A percentile compares a stretch with the other conserved stretches of the same genome.
Conservation (phyloP, 2,329 filamentous ascomycete genomes). For the Neoascochyta sp. region DNA sequence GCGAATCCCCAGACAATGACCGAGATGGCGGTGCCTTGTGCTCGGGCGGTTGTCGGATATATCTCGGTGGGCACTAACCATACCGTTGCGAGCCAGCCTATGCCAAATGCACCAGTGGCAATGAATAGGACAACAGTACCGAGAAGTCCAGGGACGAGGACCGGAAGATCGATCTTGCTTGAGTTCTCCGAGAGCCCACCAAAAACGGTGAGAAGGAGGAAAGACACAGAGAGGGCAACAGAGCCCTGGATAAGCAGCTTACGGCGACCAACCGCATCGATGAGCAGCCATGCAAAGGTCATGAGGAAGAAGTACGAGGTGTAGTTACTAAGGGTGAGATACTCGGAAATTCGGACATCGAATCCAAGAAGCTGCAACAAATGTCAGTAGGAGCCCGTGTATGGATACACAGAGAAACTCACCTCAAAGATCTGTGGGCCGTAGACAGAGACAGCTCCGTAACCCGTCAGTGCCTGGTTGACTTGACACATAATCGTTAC, state of each 20-base stretch:
- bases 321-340: constrained; percentile 59
- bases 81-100: constrained; percentile 57
- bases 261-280: constrained; percentile 55
- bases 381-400: constrained; percentile 54
- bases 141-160: constrained; percentile 47
- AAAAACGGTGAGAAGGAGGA: constrained; percentile 52
- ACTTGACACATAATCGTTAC: constrained; percentile 61
- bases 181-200: constrained; percentile 48
- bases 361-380: constrained; percentile 57
- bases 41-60: constrained; percentile 53
- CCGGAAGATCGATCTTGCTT: constrained; percentile 37
- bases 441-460: constrained; percentile 60
- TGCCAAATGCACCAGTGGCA: constrained; percentile 59
- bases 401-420: constrained; percentile 4
- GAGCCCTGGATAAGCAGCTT: constrained; percentile 54
- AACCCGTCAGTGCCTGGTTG: constrained; percentile 58
- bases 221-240: constrained; percentile 47
- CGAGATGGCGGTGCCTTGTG: constrained; percentile 53
- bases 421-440: constrained; percentile 60
- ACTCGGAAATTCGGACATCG: constrained; percentile 50
- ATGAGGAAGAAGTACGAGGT: constrained; percentile 59
- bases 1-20: constrained; percentile 57
- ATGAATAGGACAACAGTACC: constrained; percentile 54
- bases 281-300: constrained; percentile 59
- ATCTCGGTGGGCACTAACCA: constrained; percentile 61